These are phyloP conservation scores for Russula vinacea DNA, from an alignment of 768 basidiomycete genomes.

Conservation along the genomic window DNA sequence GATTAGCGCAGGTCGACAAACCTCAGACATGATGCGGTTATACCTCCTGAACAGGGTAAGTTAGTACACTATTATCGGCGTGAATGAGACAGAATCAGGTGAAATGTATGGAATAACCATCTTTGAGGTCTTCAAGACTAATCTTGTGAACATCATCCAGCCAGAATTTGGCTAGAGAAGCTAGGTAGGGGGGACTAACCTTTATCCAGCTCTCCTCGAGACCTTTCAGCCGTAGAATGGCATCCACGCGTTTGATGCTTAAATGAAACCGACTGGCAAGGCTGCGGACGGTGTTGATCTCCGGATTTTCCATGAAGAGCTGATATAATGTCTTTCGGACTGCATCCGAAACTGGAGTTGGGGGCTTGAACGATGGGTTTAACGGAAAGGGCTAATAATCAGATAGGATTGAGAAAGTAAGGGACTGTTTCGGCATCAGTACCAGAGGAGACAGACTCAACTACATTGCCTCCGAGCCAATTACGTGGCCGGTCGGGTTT, in stretches of 20 bases:
- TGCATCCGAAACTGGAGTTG: constrained; percentile 65
- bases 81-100: constrained; percentile 29
- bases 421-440: constrained; percentile 6
- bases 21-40: neutral
- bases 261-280: constrained; percentile 63
- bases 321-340: constrained; percentile 57
- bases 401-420: constrained; percentile 22
- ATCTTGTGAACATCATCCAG: constrained; percentile 66
- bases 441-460: constrained; percentile 41
- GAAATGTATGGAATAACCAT: constrained; percentile 58
- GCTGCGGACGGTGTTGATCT: constrained; percentile 51
- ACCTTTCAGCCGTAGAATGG: constrained; percentile 78
- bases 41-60: constrained; percentile 31
- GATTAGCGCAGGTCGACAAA: constrained; percentile 18
- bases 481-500: constrained; percentile 42
- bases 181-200: constrained; percentile 45
- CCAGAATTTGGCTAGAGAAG: constrained; percentile 25
- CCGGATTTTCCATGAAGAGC: constrained; percentile 57
- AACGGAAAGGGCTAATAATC: constrained; percentile 71
- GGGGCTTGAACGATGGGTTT: constrained; percentile 81
- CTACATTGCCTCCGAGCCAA: constrained; percentile 61
- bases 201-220: constrained; percentile 68
- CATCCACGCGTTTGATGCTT: constrained; percentile 76
- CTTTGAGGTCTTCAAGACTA: constrained; percentile 85
- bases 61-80: constrained; percentile 24